Base-by-base conservation (phyloP, 345 rosid genomes). In the Populus euphratica region DNA sequence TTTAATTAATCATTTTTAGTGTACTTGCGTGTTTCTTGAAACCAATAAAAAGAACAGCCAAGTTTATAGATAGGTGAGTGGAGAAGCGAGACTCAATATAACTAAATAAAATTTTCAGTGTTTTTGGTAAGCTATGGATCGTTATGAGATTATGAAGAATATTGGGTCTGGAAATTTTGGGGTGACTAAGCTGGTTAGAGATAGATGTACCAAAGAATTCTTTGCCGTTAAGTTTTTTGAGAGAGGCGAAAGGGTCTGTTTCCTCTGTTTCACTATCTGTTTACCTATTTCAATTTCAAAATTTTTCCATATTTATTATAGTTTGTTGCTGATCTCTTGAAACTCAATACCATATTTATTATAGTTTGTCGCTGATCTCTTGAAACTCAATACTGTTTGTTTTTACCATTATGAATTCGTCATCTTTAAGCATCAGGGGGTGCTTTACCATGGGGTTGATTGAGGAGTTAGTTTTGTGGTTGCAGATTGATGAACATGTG, bases 101-200 rank as follows among this genome's bases (percentile, higher is more conserved):
- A 16, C 31, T 39, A 31, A 3, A 14, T 64, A 6, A 29, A 41
- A 4, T 27, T 38, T 5, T 16, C 31, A 17, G 6, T n/a, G 29
- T 50, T 65, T 50, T 68, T 38, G 29, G 75, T 9, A 29, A 29
- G 71, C 38, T 5, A 94, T 92, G 97, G 98, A 94, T 80, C 87
- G 92, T 66, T 94, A 88, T 80, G 98, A 94, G 86, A 81, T 87
- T 73, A 67, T 90, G 77, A 90, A 87, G 82, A 93, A 91, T 88
- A 92, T 94, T 66, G 98, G 97, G 62, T 90, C 96, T 9, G 97
- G 98, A 25, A 94, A 94, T 81, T 94, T 94, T 70, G 96, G 97
- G 65, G 98, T 92, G 76, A 97, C 98, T 0, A 94, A 89, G 87
- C 86, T 94, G 43, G 93, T 88, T 1, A 89, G 84, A 75, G 96